Percentiles rank a stretch among this genome's conserved stretches.
Evolutionary conservation across 768 basidiomycete genomes (phyloP).

Genomic region (Chalciporus sphaerocephalus): DNA sequence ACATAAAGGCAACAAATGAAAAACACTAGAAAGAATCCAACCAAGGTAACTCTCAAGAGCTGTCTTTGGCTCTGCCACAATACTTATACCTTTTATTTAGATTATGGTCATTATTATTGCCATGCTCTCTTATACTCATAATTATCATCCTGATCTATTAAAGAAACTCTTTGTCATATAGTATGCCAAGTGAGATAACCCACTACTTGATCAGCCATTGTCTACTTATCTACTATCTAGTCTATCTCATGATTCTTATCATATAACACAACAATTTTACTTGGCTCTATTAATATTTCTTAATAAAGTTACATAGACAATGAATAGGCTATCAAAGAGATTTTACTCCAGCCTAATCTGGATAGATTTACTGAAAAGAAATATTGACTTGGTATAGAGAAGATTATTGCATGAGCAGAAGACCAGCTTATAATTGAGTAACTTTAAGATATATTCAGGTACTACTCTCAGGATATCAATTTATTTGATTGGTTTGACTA

Average conservation of each 20-base stretch:
- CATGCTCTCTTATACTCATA: too few relatives aligned
- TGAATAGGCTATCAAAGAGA: too few relatives aligned
- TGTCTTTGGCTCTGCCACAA: neutral
- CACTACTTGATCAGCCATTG: too few relatives aligned
- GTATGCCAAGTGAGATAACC: too few relatives aligned
- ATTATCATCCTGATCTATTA: too few relatives aligned
- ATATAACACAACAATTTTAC: too few relatives aligned
- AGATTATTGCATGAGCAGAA: slow-evolving; percentile 25
- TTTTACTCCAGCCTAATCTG: slow-evolving; percentile 9
- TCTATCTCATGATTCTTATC: too few relatives aligned
- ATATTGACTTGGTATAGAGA: slow-evolving; percentile 1
- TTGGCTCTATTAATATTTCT: too few relatives aligned
- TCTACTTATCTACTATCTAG: too few relatives aligned
- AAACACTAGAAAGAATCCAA: slow-evolving; percentile 17
- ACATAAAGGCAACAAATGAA: slow-evolving; percentile 8
- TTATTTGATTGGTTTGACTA: slow-evolving; percentile 13
- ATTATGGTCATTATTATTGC: slow-evolving; percentile 24
- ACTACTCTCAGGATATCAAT: slow-evolving; percentile 10
- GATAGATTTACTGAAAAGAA: neutral
- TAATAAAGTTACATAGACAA: too few relatives aligned
- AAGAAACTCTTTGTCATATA: too few relatives aligned
- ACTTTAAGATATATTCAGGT: slow-evolving; percentile 10
- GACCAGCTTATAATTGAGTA: slow-evolving; percentile 18
- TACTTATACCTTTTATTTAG: slow-evolving; percentile 29
- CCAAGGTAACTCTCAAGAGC: slow-evolving; percentile 18